Evolutionary conservation across 1,139 yeast species (phyloP), one percentile per base, ranked within the genome.

Genomic region (Hemisphaericaspora subhashii): DNA sequence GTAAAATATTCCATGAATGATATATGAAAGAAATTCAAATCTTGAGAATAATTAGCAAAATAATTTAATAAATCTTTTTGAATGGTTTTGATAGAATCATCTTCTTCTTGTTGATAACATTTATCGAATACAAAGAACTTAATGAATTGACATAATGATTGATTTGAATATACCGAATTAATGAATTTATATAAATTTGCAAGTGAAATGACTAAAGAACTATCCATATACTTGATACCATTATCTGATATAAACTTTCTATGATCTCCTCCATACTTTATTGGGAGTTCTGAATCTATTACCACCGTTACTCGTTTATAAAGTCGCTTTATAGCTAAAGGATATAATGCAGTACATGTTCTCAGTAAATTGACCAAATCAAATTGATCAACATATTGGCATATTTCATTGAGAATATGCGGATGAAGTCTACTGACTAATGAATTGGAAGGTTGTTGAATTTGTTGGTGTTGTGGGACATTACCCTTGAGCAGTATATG

Each of bases 91-190:
- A 56, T 41, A 12, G 35, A 25, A 23, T 54, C 56, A 11, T 37
- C 32, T 5, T 30, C 33, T 11, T 42, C 50, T 31, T 48, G 48
- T 13, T 54, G 41, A 39, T 53, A 52, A 47, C 71, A 64, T 45
- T 66, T 66, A 41, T 66, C 72, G 48, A 67, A 66, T 11, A 65
- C 57, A 42, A 68, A 66, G 39, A 50, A 62, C 41, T 54, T 54
- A 37, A 68, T 51, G 27, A 50, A 50, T 23, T 54, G 57, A 3
- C 65, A 41, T 36, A 64, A 48, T 2, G 36, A 20, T 2, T 51
- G 50, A 39, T 58, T 58, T 9, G 40, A 18, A 10, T 50, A 42
- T 14, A 67, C 38, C 1, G 59, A 38, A 5, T 47, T 39, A 10
- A 62, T 40, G 36, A 66, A 62, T 37, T 39, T 40, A 29, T 51